Base-by-base conservation (phyloP, 1,284 basidiomycete genomes). In the Leccinum pallidistipes region DNA sequence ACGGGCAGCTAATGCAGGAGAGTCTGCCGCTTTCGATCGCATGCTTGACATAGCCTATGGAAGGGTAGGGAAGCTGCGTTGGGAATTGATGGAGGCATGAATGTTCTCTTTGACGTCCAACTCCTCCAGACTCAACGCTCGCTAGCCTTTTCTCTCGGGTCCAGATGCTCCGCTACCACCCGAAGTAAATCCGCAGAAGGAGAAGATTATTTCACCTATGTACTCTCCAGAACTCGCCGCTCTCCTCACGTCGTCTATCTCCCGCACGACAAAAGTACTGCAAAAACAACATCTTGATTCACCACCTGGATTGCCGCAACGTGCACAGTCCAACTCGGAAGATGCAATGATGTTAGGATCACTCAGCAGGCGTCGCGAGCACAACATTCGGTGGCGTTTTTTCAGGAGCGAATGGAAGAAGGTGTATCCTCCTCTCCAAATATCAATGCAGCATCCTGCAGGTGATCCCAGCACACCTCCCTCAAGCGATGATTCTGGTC, bases 31-130 rank as follows among this genome's bases (percentile, higher is more conserved):
- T n/a, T 86, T 91, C 64, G 75, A 77, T 9, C 79, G 83, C 60
- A 72, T 91, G n/a, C 77, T 93, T 21, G 82, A 87, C 65, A 69
- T 86, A n/a, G 91, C 91, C n/a, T 93, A 92, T 73, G 92, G 90
- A 18, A 80, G 89, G 60, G 83, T 82, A 63, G 92, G 92, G 12
- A 88, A 83, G 69, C 73, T 92, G 21, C 83, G 80, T 66, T 81
- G 84, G 77, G 87, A 91, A 66, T 74, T 91, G 32, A 76, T 91
- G 71, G 71, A 85, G 75, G 88, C 87, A 63, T 76, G 56, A 16
- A 38, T 16, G 7, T 45, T 12, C n/a, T 32, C 24, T 18, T 36
- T 61, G 10, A 50, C 61, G 3, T 49, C 59, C 61, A 18, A 50
- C 57, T 47, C 56, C 7, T 55, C 45, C 27, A 51, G 47, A 56